Base-by-base conservation (phyloP, 2,329 filamentous ascomycete species). In the Xylaria sp. region DNA sequence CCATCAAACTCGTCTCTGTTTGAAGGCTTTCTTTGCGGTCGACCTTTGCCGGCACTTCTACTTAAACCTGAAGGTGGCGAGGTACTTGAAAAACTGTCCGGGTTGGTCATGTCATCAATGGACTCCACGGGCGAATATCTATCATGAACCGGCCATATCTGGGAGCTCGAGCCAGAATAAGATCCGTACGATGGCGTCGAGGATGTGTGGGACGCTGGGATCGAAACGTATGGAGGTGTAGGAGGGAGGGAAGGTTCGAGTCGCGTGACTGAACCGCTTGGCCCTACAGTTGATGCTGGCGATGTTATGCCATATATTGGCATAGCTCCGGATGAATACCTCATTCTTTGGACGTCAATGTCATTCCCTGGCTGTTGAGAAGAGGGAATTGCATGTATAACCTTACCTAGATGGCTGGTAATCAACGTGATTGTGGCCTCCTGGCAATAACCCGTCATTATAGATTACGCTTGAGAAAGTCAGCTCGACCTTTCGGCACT, bases 1-100 rank as follows among this genome's bases (percentile, higher is more conserved):
- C 93, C 93, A 80, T 96, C 93, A 80, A 97, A 97, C 80, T 96
- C 93, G 83, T 97, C 93, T 69, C 93, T 87, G 82, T 94, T 94
- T 49, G 91, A 93, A 31, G 92, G 89, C 36, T 91, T 87, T 74
- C 92, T 86, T 77, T 92, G 90, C 17, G 86, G 82, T 48, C 85
- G 83, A 60, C 81, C 79, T 75, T 87, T 87, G 59, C 82, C 81
- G 58, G 79, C 80, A 49, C 79, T 77, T 74, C 85, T 87, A 67
- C 80, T 79, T 73, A 84, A 86, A 70, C 80, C 81, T 3, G 81
- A 78, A 40, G 81, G 79, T 42, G 80, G 75, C 64, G 82, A 80
- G 56, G 75, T 77, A 59, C 82, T 80, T 38, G 76, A 76, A 59
- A 81, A 81, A 73, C 85, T 84, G 61, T 90, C 88, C 72, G 87